A percentile compares a stretch with the other conserved stretches of the same genome.
Evolutionary conservation across 495 filamentous ascomycete genomes (phyloP).

Genomic region (Aspergillus hancockii): DNA sequence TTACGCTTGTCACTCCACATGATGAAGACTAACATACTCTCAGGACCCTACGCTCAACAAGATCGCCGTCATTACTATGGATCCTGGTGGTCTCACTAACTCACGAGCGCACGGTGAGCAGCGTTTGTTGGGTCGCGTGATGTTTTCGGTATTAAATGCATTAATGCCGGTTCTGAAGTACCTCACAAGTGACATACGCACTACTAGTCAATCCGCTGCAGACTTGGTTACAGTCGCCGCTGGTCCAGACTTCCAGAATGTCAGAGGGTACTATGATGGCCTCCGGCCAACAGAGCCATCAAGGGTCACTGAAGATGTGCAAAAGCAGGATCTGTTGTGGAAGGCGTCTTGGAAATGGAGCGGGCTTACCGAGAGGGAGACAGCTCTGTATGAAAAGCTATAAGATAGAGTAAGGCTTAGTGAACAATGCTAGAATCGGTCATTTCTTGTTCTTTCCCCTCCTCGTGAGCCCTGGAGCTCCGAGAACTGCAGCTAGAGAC

Average conservation of each 20-base stretch:
- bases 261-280: neutral
- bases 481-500: no score
- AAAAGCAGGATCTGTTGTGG: neutral
- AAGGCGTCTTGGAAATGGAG: neutral
- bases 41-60: conserved; percentile 23
- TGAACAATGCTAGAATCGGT: no score
- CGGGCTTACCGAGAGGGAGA: neutral
- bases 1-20: no score
- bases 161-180: conserved; percentile 26
- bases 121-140: conserved; percentile 7
- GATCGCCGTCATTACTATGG: conserved; percentile 25
- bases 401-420: neutral
- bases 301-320: neutral
- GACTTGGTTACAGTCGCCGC: neutral
- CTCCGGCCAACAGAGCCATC: neutral
- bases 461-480: no score
- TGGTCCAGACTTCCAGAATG: neutral
- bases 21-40: neutral
- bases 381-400: neutral
- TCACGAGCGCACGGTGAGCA: conserved; percentile 24
- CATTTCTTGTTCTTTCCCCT: no score
- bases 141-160: conserved; percentile 20
- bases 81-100: conserved; percentile 25
- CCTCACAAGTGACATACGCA: conserved; percentile 29
- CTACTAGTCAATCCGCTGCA: neutral